Evolutionary conservation across 805 yeast genomes (phyloP), one percentile per base, ranked within the genome.

Genomic region (Lipomyces chichibuensis): DNA sequence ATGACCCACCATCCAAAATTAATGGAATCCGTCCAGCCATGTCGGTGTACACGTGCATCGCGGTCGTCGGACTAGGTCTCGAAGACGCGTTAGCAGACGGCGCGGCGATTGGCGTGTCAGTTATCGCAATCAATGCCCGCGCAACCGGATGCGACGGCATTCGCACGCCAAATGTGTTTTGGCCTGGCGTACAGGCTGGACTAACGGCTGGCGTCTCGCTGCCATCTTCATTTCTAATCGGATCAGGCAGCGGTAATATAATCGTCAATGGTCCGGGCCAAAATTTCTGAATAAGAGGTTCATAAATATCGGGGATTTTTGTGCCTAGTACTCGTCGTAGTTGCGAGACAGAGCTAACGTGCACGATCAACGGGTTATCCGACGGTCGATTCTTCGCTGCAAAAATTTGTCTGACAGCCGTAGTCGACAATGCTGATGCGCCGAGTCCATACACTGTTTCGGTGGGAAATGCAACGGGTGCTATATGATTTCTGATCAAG

Each of bases 261-360:
- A 95, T 91, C 0, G 97, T 92, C 64, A 95, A 79, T 0, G 99
- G 98, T 0, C 99, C 99, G 0, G 99, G 99, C 98, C 98, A 95
- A 73, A 90, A 89, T 69, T 82, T 83, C 2, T 83, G 82, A 11
- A 93, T 81, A 54, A 95, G 80, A 0, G 86, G 84, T 39, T 80
- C 78, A 76, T 95, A 95, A 0, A 88, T 82, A 0, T 79, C 79
- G 0, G 98, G 98, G 5, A 94, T 84, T 29, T 81, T 57, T 8
- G 56, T 55, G 20, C 63, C 25, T 13, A 73, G 61, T 20, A 72
- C 66, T 11, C 63, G 62, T 7, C 58, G 55, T 4, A 95, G 81
- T 78, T 92, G 98, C 33, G 84, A 85, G 1, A 85, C 74, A 0
- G 97, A 89, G 0, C 97, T 87, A 0, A 95, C 87, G 76, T 95